A percentile compares a stretch with the other conserved stretches of the same genome.
Evolutionary conservation across 2,329 filamentous ascomycete species (phyloP).

Genomic region (Hawksworthiomyces lignivorus): DNA sequence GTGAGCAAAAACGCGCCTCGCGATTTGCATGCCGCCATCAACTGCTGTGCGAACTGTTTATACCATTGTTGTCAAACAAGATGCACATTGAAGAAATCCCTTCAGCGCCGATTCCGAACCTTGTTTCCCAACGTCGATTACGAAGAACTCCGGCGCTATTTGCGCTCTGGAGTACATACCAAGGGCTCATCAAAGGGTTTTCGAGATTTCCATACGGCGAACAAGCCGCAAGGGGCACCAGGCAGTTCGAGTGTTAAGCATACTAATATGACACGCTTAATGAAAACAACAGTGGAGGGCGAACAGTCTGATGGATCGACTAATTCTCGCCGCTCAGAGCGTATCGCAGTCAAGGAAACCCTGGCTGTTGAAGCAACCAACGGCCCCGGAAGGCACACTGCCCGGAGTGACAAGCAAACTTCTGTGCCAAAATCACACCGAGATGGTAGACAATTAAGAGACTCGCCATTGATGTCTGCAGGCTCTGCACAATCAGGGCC

Average conservation of each 20-base stretch:
- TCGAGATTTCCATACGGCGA: no score
- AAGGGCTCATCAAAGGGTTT: no score
- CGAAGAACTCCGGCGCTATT: not conserved
- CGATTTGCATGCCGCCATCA: constrained; percentile 11
- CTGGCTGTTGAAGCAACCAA: no score
- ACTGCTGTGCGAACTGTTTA: constrained; percentile 22
- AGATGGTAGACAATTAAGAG: no score
- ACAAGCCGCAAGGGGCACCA: not conserved
- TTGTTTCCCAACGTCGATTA: constrained; percentile 11
- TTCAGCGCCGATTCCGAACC: constrained; percentile 6
- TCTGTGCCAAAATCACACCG: no score
- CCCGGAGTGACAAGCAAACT: no score
- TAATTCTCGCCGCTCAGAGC: constrained; percentile 10
- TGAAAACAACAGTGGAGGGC: no score
- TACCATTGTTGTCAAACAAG: constrained; percentile 19
- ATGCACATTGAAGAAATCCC: constrained; percentile 16
- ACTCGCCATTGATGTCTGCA: constrained; percentile 15
- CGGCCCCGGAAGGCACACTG: no score
- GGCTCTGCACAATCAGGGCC: constrained; percentile 11
- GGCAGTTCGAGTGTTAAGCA: not conserved
- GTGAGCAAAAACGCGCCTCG: constrained; percentile 10
- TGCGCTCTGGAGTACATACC: no score
- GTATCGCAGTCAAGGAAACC: constrained; percentile 8
- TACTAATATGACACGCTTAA: no score
- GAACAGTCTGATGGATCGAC: no score